phyloP scores from a whole-genome alignment of 2,329 filamentous ascomycete genomes.

The Lizonia empirigonia region DNA sequence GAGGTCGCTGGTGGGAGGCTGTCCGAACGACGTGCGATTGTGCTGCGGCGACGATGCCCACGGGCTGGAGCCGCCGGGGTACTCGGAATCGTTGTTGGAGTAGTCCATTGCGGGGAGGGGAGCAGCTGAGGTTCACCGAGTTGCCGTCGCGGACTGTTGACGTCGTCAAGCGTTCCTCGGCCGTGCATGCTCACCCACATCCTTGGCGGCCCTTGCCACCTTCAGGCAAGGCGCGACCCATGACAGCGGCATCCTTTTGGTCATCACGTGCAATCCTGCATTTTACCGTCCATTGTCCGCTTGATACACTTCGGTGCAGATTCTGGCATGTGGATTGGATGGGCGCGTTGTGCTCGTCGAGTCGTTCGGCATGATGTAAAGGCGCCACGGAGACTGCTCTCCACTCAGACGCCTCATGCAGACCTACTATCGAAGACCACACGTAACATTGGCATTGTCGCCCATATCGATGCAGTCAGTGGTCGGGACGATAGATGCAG shows the following conservation, averaged over 20 bases:
- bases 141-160: conserved; percentile 25
- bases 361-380: conserved; percentile 41
- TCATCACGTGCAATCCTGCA: conserved; percentile 34
- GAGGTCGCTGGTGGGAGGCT: conserved; percentile 51
- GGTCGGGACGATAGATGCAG: background rate
- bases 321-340: conserved; percentile 44
- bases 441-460: conserved; percentile 97
- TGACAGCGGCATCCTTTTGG: conserved; percentile 16
- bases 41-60: conserved; percentile 67
- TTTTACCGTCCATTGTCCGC: conserved; percentile 6
- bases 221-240: conserved; percentile 37
- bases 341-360: conserved; percentile 43
- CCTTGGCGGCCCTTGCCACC: conserved; percentile 33
- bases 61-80: conserved; percentile 63
- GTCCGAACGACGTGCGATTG: conserved; percentile 55
- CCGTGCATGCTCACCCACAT: conserved; percentile 11
- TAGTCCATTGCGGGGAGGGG: conserved; percentile 65
- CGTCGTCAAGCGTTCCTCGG: conserved; percentile 17
- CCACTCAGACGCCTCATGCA: conserved; percentile 26
- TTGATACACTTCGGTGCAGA: conserved; percentile 16
- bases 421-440: conserved; percentile 68
- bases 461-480: conserved; percentile 87
- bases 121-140: conserved; percentile 31
- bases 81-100: conserved; percentile 63
- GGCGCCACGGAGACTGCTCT: conserved; percentile 37